A percentile compares a stretch with the other conserved stretches of the same genome.
phyloP scores from a whole-genome alignment of 1,284 basidiomycete genomes.

The Rhodotorula glutinis region DNA sequence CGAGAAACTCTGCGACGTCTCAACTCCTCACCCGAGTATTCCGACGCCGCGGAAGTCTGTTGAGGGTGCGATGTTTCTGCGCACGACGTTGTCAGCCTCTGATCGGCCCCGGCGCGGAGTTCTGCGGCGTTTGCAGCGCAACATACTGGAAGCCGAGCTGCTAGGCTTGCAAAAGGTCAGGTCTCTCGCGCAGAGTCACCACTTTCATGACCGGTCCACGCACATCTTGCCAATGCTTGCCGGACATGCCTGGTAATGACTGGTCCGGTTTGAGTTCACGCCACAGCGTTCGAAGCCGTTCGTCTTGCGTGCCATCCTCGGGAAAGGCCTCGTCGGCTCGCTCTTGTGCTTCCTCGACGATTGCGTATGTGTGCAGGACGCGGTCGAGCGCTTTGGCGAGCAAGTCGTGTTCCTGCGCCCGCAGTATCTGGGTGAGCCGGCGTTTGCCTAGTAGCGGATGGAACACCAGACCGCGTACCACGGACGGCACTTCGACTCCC shows the following conservation, averaged over 20 bases:
- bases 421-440: not conserved
- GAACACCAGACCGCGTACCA: not conserved
- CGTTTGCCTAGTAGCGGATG: not conserved
- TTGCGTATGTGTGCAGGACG: conserved; percentile 18
- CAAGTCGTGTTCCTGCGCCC: conserved; percentile 28
- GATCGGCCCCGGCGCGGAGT: too few relatives aligned
- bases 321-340: conserved; percentile 3
- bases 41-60: conserved; percentile 38
- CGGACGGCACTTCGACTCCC: not conserved
- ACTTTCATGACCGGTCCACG: not conserved
- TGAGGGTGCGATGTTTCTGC: conserved; percentile 23
- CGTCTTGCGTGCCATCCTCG: not conserved
- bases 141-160: conserved; percentile 38
- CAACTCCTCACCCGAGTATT: conserved; percentile 16
- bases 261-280: conserved; percentile 19
- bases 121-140: too few relatives aligned
- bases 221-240: conserved; percentile 39
- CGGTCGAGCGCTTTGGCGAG: conserved; percentile 17
- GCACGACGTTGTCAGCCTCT: not conserved
- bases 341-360: conserved; percentile 18
- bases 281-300: conserved; percentile 23
- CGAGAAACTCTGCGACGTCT: too few relatives aligned
- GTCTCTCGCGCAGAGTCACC: too few relatives aligned
- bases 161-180: not conserved
- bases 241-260: not conserved